Evolutionary conservation across 805 yeast species (phyloP), one percentile per base, ranked within the genome.

Genomic region (Cyberlindnera mississippiensis): DNA sequence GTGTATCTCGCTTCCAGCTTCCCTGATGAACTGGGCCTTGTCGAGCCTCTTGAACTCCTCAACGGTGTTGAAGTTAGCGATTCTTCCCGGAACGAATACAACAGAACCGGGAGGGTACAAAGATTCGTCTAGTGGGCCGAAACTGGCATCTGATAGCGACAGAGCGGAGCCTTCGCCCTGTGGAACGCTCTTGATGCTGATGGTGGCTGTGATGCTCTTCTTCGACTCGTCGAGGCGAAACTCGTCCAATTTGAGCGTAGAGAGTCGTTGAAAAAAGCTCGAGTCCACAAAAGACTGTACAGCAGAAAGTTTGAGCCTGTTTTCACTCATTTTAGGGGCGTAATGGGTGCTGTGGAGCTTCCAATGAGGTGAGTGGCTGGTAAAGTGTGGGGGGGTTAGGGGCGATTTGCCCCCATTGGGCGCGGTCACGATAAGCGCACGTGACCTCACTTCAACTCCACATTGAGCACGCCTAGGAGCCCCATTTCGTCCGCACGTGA

Each of bases 281-380:
- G 96, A 78, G 55, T 91, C 97, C 17, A 85, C 80, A 59, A 84
- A 85, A 2, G 96, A 82, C 43, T 76, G 80, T 16, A 80, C 61
- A 0, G 85, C 73, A 0, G 61, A 53, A 46, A 52, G 65, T 33
- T 58, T 63, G 20, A 66, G 46, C 11, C 20, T 34, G 31, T 27
- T 42, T 11, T 20, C 35, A 13, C 35, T 4, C 40, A 37, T 37
- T 30, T 28, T 20, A 16, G 12, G 9, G 16, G 36, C 20, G 36
- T 13, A 6, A 6, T 33, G 18, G 15, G 26, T 8, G 26, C 28
- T 8, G 31, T n/a, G n/a, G n/a, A n/a, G n/a, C n/a, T n/a, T n/a
- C n/a, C n/a, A n/a, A n/a, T n/a, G n/a, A n/a, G n/a, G n/a, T n/a
- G n/a, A n/a, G n/a, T n/a, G 24, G 24, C 9, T 20, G 24, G 6